Evolutionary conservation across 345 rosid species (phyloP), one percentile per base, ranked within the genome.

Genomic region (Ailanthus altissimus): DNA sequence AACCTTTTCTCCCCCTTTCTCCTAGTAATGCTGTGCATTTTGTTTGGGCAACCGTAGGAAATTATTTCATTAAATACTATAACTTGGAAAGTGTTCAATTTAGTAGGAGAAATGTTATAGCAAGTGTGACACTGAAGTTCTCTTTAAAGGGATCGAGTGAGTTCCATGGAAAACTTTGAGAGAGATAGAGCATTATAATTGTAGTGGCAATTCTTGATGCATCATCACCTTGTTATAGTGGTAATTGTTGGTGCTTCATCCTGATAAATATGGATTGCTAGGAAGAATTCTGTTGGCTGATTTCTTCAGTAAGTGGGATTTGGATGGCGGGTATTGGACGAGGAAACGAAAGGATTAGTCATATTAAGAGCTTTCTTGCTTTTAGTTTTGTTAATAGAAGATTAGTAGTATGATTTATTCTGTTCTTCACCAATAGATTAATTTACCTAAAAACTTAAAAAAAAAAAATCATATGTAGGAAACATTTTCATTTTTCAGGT

Each of bases 1-100:
- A 28, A 36, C 76, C 58, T 20, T 74, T 62, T 70, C 26, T 43
- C 20, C 23, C 40, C 57, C 32, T 11, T 43, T 0, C 32, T 25
- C 8, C 1, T 45, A 14, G 62, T 57, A 72, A 18, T 53, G 36
- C 56, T 14, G 1, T 80, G 63, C 74, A 54, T 54, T 78, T 74
- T 36, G 50, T 70, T 77, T 32, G 36, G 70, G 46, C 16, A 21
- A 63, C 45, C 50, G 14, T 7, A 25, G 65, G 3, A 11, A 67
- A 32, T 69, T 70, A 60, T 25, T 59, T 67, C 20, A 20, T 74
- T 6, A 15, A 21, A n/a, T 54, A 32, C 13, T 72, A 25, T 12
- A 12, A 36, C 21, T 6, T 12, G 50, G 64, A 38, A 56, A 72
- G 6, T 40, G 12, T 38, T 62, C 11, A 36, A 2, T 32, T 36